Percentiles rank a stretch among this genome's conserved stretches.
Conservation (phyloP, 495 filamentous ascomycete species). For the Acidomyces sp. region DNA sequence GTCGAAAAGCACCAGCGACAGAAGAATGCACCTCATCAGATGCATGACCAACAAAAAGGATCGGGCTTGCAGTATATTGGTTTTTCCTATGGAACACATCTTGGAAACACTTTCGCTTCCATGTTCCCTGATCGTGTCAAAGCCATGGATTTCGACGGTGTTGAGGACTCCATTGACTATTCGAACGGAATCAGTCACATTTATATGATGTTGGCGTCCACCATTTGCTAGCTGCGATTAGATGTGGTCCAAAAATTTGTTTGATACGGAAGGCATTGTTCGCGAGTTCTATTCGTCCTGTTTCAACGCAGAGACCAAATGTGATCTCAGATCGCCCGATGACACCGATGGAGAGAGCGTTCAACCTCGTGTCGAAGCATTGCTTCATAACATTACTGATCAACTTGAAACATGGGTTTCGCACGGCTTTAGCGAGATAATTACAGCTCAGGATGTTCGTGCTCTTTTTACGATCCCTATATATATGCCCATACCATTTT, state of each 20-base stretch:
- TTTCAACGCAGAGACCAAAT: conserved; percentile 38
- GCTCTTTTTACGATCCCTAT: conserved; percentile 33
- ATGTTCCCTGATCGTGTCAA: conserved; percentile 41
- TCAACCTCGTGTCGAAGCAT: too few species aligned
- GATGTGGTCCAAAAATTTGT: conserved; percentile 25
- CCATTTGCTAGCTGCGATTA: conserved; percentile 32
- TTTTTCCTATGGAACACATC: conserved; percentile 24
- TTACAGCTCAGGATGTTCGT: conserved; percentile 25
- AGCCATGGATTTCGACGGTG: conserved; percentile 40
- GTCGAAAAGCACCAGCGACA: not conserved
- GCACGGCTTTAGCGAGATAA: too few species aligned
- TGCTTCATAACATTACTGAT: conserved; percentile 32
- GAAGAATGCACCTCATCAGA: not conserved
- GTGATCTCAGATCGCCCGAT: conserved; percentile 26
- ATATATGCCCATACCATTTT: conserved; percentile 48
- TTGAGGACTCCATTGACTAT: conserved; percentile 15
- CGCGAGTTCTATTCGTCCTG: conserved; percentile 42
- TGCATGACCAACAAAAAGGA: conserved; percentile 17
- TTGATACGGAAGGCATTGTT: conserved; percentile 36
- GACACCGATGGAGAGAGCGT: conserved; percentile 27
- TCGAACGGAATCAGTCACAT: too few species aligned
- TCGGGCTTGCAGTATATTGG: conserved; percentile 27
- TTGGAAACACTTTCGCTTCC: conserved; percentile 21
- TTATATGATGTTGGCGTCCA: too few species aligned
- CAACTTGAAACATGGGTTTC: conserved; percentile 17